Percentiles rank a stretch among this genome's conserved stretches.
These are phyloP conservation scores for Penicillium crustosum DNA, from an alignment of 2,329 filamentous ascomycete genomes.

Conservation along the genomic window DNA sequence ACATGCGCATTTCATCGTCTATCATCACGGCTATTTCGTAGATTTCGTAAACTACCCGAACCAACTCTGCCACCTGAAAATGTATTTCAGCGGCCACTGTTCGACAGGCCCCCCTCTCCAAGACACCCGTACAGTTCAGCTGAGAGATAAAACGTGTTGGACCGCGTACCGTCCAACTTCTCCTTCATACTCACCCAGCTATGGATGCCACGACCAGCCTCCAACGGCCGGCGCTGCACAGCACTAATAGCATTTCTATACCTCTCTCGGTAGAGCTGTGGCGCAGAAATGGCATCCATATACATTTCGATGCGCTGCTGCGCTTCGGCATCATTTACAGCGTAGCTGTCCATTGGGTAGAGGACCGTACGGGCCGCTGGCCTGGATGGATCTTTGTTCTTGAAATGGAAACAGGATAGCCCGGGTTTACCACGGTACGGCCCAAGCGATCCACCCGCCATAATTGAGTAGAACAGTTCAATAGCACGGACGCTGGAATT, in stretches of 20 bases:
- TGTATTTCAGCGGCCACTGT: neutral
- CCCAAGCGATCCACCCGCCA: neutral
- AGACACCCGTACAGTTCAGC: neutral
- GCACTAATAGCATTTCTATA: neutral
- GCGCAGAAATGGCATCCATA: neutral
- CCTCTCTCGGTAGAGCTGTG: neutral
- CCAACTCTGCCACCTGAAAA: neutral
- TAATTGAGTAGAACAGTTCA: neutral
- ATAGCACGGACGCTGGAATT: neutral
- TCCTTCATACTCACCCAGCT: neutral
- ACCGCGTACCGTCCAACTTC: neutral
- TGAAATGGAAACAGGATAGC: neutral
- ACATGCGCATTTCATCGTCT: neutral
- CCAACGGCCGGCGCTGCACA: neutral
- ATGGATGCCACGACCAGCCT: neutral
- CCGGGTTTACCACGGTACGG: neutral
- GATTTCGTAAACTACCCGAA: neutral
- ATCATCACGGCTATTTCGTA: neutral
- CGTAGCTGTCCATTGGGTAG: neutral
- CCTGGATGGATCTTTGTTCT: neutral
- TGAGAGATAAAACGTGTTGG: neutral
- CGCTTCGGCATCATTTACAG: neutral
- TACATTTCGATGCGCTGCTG: neutral
- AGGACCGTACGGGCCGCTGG: neutral
- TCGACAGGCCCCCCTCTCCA: neutral